These are phyloP conservation scores for Wickerhamomyces sp. DNA, from an alignment of 1,139 yeast genomes.

Conservation along the genomic window DNA sequence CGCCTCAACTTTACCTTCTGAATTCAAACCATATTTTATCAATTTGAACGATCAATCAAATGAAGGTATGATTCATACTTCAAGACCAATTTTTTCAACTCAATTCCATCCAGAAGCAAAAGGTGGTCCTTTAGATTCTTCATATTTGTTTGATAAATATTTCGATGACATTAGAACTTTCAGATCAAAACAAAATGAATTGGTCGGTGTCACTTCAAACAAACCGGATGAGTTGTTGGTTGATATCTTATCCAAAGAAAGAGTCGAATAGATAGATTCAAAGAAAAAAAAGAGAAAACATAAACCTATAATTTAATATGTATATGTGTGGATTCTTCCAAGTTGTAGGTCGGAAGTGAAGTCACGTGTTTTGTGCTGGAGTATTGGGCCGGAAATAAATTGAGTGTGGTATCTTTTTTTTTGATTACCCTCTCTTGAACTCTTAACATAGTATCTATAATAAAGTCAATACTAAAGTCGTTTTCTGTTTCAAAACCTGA, in stretches of 20 bases:
- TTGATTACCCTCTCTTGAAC: too few relatives aligned
- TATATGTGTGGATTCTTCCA: too few relatives aligned
- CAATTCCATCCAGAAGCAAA: conserved; percentile 99
- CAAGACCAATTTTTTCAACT: conserved; percentile 87
- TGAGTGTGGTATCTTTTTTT: too few relatives aligned
- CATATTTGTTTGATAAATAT: conserved; percentile 86
- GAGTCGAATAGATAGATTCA: conserved; percentile 40
- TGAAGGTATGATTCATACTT: conserved; percentile 91
- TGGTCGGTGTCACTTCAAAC: conserved; percentile 42
- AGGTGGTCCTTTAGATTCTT: conserved; percentile 96
- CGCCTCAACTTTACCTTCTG: conserved; percentile 63
- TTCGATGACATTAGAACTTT: conserved; percentile 62
- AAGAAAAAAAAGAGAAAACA: too few relatives aligned
- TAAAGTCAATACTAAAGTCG: too few relatives aligned
- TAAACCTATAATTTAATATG: too few relatives aligned
- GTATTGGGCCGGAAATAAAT: too few relatives aligned
- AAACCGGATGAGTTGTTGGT: conserved; percentile 57
- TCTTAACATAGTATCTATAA: too few relatives aligned
- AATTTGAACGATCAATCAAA: conserved; percentile 93
- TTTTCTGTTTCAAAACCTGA: too few relatives aligned
- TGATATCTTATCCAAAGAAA: conserved; percentile 79
- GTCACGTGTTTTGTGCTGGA: too few relatives aligned
- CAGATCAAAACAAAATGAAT: conserved; percentile 39
- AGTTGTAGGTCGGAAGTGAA: too few relatives aligned
- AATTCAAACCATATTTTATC: conserved; percentile 82